A percentile compares a stretch with the other conserved stretches of the same genome.
Evolutionary conservation across 2,329 filamentous ascomycete species (phyloP).

Genomic region (Phoma sp.): DNA sequence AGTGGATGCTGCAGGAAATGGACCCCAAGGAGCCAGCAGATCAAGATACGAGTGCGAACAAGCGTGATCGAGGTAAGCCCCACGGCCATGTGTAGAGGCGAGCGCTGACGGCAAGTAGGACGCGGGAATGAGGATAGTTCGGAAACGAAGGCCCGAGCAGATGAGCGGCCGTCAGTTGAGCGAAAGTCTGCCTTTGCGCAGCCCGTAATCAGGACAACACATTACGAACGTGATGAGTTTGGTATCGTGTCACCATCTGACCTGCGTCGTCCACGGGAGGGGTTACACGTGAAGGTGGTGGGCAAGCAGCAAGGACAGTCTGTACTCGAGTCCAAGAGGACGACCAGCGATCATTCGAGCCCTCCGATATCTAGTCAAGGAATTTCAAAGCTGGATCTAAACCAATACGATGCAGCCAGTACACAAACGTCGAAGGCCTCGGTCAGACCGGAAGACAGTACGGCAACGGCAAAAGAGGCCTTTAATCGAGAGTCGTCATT

Average conservation of each 20-base stretch:
- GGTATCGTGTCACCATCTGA: conserved; percentile 45
- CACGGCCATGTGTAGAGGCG: neutral
- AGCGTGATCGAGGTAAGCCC: neutral
- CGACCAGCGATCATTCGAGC: too few species aligned
- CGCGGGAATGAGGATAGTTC: neutral
- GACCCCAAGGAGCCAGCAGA: conserved; percentile 12
- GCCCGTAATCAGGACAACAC: conserved; percentile 21
- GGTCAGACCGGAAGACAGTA: neutral
- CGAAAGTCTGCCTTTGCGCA: conserved; percentile 22
- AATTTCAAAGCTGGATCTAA: too few species aligned
- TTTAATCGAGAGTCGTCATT: conserved; percentile 25
- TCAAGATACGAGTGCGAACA: neutral
- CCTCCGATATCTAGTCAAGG: neutral
- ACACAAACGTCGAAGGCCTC: neutral
- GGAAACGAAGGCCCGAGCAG: neutral
- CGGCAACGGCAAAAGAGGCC: neutral
- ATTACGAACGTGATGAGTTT: conserved; percentile 26
- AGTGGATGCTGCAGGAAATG: conserved; percentile 43
- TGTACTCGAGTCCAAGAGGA: neutral
- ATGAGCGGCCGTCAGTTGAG: neutral
- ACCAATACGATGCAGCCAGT: neutral
- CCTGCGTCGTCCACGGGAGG: conserved; percentile 35
- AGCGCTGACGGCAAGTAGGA: conserved; percentile 1
- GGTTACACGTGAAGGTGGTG: conserved; percentile 9
- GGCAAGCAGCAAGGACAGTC: neutral